Base-by-base conservation (phyloP, 2,329 filamentous ascomycete genomes). In the Aspergillus bombycis region DNA sequence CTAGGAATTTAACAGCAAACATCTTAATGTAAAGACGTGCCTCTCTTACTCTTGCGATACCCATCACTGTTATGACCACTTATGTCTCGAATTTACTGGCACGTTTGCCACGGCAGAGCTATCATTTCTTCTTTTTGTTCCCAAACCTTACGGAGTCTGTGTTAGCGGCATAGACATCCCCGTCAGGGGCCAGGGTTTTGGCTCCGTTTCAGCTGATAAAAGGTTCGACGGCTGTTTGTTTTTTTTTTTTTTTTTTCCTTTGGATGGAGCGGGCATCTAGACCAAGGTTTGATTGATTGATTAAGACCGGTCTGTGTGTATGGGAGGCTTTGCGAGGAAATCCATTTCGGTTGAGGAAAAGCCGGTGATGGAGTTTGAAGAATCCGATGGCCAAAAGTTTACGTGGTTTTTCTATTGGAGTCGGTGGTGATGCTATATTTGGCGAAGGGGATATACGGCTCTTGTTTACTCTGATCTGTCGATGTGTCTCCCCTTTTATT, bases 1-100 rank as follows among this genome's bases (percentile, higher is more conserved):
- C 23, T 78, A 71, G 71, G 41, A 48, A 36, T 43, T 41, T 8
- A 54, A 52, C 32, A 38, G 30, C 38, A 41, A 34, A 36, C 52
- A 45, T 56, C 9, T 50, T 28, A 26, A 36, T 55, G 52, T 41
- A 55, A 34, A 55, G 23, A n/a, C 52, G 21, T 55, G 52, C n/a
- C 52, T 23, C 21, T 55, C 14, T 38, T 38, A 55, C 32, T 23
- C 30, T 55, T 55, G 34, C 52, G 52, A 55, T 55, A 55, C 52
- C 52, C 52, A 38, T 26, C 52, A 38, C 12, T 36, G 52, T 55
- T 55, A 55, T 55, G 21, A 55, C 34, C 34, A 55, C 52, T 55
- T 55, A 55, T 38, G 52, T 41, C 52, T 55, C 34, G 19, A 6
- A 21, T 55, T 38, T 55, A 21, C n/a, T 55, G 32, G 52, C 52